Conservation (phyloP, 2,329 filamentous ascomycete genomes). For the Rasamsonia emersonii region DNA sequence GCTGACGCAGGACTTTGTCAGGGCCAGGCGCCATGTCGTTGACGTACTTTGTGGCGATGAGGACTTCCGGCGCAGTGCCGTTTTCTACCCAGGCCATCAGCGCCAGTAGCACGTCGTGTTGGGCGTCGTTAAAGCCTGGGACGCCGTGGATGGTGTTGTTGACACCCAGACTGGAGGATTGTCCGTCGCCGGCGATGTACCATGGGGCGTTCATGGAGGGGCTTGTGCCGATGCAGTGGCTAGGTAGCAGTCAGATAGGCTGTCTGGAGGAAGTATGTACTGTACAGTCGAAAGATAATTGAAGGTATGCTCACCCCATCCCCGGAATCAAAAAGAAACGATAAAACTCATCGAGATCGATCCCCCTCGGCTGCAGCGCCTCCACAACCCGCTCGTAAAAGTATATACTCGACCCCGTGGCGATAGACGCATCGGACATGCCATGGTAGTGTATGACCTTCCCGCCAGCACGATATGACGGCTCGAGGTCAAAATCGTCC, state of each 20-base stretch:
- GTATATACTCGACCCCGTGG: background rate
- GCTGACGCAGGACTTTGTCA: background rate
- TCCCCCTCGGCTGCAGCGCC: background rate
- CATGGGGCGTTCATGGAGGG: conserved; percentile 34
- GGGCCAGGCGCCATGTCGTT: background rate
- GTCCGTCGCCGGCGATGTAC: conserved; percentile 36
- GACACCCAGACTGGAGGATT: conserved; percentile 13
- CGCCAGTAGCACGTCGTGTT: conserved; percentile 26
- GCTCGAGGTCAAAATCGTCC: background rate
- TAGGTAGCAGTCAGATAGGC: no score
- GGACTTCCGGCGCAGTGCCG: conserved; percentile 24
- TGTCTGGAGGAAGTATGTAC: no score
- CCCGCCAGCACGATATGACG: conserved; percentile 43
- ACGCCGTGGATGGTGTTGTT: conserved; percentile 13
- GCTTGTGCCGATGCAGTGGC: conserved; percentile 28
- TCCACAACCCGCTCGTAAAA: background rate
- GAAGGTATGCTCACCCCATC: no score
- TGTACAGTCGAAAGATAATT: no score
- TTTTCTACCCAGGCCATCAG: conserved; percentile 33
- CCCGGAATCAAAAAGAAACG: conserved; percentile 38
- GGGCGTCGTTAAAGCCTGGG: conserved; percentile 22
- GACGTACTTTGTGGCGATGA: conserved; percentile 24
- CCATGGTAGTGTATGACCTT: conserved; percentile 78
- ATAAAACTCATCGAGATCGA: conserved; percentile 23
- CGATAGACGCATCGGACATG: conserved; percentile 21